These are phyloP conservation scores for Rosa hybrid DNA, from an alignment of 331 rosid species.

Conservation along the genomic window DNA sequence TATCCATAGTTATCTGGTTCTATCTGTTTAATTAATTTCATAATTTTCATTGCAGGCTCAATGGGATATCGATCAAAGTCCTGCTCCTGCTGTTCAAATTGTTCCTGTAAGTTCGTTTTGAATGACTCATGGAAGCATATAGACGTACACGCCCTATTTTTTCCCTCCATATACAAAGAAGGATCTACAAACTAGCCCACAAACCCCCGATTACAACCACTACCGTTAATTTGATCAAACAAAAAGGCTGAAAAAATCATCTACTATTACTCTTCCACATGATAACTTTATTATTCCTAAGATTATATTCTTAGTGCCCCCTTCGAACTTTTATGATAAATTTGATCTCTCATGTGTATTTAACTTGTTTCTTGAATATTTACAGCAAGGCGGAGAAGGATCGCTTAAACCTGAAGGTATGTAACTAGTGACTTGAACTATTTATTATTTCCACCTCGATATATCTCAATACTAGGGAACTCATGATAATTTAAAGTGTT, in stretches of 20 bases:
- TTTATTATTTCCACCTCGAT: neutral
- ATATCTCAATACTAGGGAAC: neutral
- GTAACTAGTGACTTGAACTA: neutral
- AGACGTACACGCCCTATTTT: neutral
- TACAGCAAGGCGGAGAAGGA: constrained; percentile 51
- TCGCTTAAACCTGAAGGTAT: constrained; percentile 39
- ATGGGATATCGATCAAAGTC: neutral
- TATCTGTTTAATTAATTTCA: neutral
- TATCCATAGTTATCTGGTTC: neutral
- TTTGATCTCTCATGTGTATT: neutral
- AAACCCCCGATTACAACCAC: too few species aligned
- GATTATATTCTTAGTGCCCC: neutral
- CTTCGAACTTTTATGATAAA: neutral
- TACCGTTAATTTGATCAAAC: neutral
- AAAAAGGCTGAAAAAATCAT: neutral
- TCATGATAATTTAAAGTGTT: neutral
- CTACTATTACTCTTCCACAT: too few species aligned
- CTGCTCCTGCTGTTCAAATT: neutral
- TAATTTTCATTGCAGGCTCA: neutral
- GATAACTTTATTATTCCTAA: too few species aligned
- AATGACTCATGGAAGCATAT: neutral
- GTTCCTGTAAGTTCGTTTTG: neutral
- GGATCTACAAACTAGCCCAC: too few species aligned
- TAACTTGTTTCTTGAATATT: neutral
- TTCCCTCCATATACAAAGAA: too few species aligned